Conservation (phyloP, 306 rosid genomes). For the Argentina anserina region DNA sequence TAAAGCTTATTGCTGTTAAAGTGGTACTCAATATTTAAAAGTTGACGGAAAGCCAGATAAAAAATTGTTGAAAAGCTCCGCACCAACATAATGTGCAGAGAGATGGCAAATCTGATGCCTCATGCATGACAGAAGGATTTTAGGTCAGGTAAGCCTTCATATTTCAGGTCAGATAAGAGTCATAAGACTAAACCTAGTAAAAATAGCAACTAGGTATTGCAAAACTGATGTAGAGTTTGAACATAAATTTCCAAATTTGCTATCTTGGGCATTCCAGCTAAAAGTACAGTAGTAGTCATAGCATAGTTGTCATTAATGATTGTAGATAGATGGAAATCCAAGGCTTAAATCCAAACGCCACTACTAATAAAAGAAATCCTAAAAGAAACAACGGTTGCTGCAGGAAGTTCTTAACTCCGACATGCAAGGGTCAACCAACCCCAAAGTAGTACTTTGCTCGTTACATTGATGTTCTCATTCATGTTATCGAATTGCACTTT, state of each 20-base stretch:
- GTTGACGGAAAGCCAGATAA: background rate
- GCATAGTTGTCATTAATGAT: background rate
- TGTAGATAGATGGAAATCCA: constrained; percentile 4
- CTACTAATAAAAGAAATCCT: background rate
- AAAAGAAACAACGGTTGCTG: background rate
- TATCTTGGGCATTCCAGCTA: background rate
- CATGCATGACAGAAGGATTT: background rate
- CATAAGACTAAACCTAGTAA: background rate
- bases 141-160: background rate
- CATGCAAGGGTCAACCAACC: background rate
- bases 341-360: background rate
- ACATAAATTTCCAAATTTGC: background rate
- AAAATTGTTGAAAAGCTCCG: background rate
- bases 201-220: background rate
- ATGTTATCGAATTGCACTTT: background rate
- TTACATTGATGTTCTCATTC: background rate
- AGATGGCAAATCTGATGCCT: background rate
- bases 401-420: background rate
- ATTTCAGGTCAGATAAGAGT: no score
- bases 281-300: background rate
- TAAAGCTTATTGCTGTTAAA: background rate
- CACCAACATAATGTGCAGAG: background rate
- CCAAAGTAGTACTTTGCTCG: background rate
- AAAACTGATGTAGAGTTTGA: background rate
- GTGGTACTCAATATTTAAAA: background rate